Conservation (phyloP, 2,329 filamentous ascomycete species). For the Lanzia echinophila region DNA sequence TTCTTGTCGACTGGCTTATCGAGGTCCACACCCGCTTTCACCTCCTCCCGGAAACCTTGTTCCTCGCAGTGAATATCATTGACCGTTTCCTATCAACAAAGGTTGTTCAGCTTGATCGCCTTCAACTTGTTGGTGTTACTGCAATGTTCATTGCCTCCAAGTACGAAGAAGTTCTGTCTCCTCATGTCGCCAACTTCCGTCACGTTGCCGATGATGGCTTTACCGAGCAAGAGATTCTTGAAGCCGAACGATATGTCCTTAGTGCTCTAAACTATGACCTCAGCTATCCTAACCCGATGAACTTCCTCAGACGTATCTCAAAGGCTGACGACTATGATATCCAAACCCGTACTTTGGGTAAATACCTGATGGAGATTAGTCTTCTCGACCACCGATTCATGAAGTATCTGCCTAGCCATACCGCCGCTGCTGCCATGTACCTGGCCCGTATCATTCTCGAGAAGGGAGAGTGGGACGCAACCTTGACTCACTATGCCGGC, state of each 20-base stretch:
- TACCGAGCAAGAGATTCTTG: slow-evolving; percentile 88
- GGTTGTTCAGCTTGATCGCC: slow-evolving; percentile 89
- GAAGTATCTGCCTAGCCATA: slow-evolving; percentile 77
- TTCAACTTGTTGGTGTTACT: slow-evolving; percentile 94
- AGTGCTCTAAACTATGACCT: slow-evolving; percentile 90
- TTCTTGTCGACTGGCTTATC: slow-evolving; percentile 95
- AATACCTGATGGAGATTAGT: slow-evolving; percentile 97
- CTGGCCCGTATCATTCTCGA: slow-evolving; percentile 84
- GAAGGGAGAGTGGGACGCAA: slow-evolving; percentile 86
- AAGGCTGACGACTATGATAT: slow-evolving; percentile 99
- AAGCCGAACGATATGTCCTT: slow-evolving; percentile 93
- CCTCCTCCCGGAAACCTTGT: slow-evolving; percentile 89
- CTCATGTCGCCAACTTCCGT: slow-evolving; percentile 93
- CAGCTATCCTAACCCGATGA: slow-evolving; percentile 99
- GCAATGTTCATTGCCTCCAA: slow-evolving; percentile 99
- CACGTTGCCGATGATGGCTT: slow-evolving; percentile 97
- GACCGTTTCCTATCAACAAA: slow-evolving; percentile 95
- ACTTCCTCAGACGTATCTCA: slow-evolving; percentile 96
- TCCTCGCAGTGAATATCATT: slow-evolving; percentile 96
- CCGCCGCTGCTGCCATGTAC: slow-evolving; percentile 93
- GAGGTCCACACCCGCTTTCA: slow-evolving; percentile 97
- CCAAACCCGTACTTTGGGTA: slow-evolving; percentile 91
- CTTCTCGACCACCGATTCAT: slow-evolving; percentile 93
- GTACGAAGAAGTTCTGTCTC: slow-evolving; percentile 96
- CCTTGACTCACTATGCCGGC: slow-evolving; percentile 82